Percentiles rank a stretch among this genome's conserved stretches.
Evolutionary conservation across 1,284 basidiomycete species (phyloP).

Genomic region (Apiotrichum akiyoshidainum): DNA sequence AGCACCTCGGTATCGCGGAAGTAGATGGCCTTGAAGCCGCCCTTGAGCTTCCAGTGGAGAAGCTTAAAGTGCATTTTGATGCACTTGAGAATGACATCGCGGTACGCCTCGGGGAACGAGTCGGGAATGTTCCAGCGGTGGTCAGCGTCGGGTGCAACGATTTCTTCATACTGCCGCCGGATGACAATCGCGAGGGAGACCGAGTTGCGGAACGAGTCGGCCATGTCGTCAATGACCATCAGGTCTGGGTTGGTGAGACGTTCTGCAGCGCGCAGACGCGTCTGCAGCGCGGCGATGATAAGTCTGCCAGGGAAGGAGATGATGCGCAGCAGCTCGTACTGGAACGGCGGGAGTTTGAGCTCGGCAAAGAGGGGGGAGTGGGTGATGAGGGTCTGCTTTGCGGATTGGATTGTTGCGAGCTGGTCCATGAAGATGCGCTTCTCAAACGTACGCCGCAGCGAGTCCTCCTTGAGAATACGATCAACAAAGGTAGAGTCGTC

Average conservation of each 20-base stretch:
- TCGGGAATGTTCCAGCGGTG: slow-evolving; percentile 85
- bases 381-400: slow-evolving; percentile 82
- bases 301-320: slow-evolving; percentile 94
- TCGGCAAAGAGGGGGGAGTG: slow-evolving; percentile 52
- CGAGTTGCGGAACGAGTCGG: slow-evolving; percentile 86
- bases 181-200: slow-evolving; percentile 90
- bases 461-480: slow-evolving; percentile 91
- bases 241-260: slow-evolving; percentile 81
- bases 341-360: slow-evolving; percentile 90
- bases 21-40: slow-evolving; percentile 83
- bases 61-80: slow-evolving; percentile 89
- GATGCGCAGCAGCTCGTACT: slow-evolving; percentile 84
- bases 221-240: slow-evolving; percentile 92
- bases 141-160: slow-evolving; percentile 77
- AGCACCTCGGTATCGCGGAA: slow-evolving; percentile 98
- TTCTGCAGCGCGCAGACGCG: slow-evolving; percentile 84
- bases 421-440: slow-evolving; percentile 86
- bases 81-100: slow-evolving; percentile 81
- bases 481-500: slow-evolving; percentile 84
- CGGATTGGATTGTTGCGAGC: slow-evolving; percentile 77
- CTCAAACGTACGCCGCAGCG: slow-evolving; percentile 88
- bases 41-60: slow-evolving; percentile 92
- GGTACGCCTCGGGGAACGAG: slow-evolving; percentile 85
- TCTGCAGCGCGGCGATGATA: slow-evolving; percentile 83
- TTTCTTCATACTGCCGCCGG: slow-evolving; percentile 88